Evolutionary conservation across 202 grass and related monocot species (phyloP), one percentile per base, ranked within the genome.

Genomic region (Carex arenaria): DNA sequence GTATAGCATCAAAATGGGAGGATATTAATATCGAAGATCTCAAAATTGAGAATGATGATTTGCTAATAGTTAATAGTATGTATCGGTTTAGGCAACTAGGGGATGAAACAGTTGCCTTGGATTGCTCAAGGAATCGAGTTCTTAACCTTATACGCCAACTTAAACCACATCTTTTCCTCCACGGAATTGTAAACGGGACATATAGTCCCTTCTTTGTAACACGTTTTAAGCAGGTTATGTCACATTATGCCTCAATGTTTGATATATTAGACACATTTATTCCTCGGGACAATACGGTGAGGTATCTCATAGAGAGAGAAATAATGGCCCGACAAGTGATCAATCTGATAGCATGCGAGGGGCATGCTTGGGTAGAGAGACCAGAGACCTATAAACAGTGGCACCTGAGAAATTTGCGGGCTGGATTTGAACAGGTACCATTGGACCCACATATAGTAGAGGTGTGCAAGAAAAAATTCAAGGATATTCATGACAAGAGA

Each of bases 281-380:
- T 64, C 83, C 75, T 11, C 85, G 75, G 51, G 85, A 79, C 14
- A 69, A 94, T 2, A 85, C 80, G 15, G 10, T 36, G 74, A 91
- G 92, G 83, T 55, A 80, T 38, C 40, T 89, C 15, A 6, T 91
- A 9, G 92, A 94, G 72, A 91, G 75, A 26, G 75, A 79, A 23
- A 7, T 91, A 4, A 72, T 86, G 15, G 85, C 84, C 30, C 59
- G 30, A 11, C 26, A 5, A 26, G 53, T 32, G 55, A 63, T 87
- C 4, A 94, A 94, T 89, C 74, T 84, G 61, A 77, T 94, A 49
- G 92, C 89, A 61, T 94, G 89, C 40, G 89, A 94, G 77, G 92
- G 89, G 22, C 42, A 80, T 0, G 87, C 87, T 85, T 89, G 92
- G 52, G 84, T 62, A 1, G 83, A 94, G 79, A 89, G 89, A 61